These are phyloP conservation scores for Rhizoctonia solani DNA, from an alignment of 1,284 basidiomycete genomes.

Conservation along the genomic window DNA sequence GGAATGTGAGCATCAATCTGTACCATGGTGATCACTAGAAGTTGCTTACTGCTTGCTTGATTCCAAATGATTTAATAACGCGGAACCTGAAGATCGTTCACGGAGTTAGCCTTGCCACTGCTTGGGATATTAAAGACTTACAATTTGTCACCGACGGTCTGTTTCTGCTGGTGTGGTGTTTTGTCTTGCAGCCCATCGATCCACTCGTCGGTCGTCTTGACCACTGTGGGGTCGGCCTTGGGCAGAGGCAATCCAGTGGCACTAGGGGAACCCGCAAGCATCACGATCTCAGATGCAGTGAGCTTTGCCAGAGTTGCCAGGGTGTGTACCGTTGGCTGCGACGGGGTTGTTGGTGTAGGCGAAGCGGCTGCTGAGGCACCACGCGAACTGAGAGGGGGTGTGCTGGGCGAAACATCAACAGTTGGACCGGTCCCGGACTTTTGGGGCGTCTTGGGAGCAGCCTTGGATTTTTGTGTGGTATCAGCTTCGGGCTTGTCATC, in stretches of 20 bases:
- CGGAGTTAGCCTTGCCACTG: background rate
- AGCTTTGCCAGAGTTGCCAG: conserved; percentile 49
- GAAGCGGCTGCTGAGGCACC: conserved; percentile 71
- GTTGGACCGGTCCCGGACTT: background rate
- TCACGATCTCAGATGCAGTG: conserved; percentile 71
- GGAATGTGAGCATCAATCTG: background rate
- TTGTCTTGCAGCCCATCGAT: conserved; percentile 70
- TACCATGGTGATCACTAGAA: background rate
- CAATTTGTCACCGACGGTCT: conserved; percentile 79
- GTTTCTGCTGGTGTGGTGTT: conserved; percentile 72
- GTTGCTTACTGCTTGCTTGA: conserved; percentile 71
- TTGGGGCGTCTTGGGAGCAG: conserved; percentile 35
- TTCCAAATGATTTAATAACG: conserved; percentile 74
- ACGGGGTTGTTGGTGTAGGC: conserved; percentile 48
- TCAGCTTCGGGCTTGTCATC: conserved; percentile 59
- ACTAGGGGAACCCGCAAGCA: conserved; percentile 52
- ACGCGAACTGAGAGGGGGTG: conserved; percentile 70
- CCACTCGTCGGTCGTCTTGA: conserved; percentile 75
- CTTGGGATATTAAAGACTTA: no score
- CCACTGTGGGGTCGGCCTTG: conserved; percentile 69
- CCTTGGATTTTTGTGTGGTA: conserved; percentile 50
- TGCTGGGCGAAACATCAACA: conserved; percentile 58
- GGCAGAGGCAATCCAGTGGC: conserved; percentile 66
- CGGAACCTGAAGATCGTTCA: conserved; percentile 59
- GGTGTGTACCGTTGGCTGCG: conserved; percentile 49